A percentile compares a stretch with the other conserved stretches of the same genome.
phyloP scores from a whole-genome alignment of 177 flowering plant species.

The Vitis hybrid region DNA sequence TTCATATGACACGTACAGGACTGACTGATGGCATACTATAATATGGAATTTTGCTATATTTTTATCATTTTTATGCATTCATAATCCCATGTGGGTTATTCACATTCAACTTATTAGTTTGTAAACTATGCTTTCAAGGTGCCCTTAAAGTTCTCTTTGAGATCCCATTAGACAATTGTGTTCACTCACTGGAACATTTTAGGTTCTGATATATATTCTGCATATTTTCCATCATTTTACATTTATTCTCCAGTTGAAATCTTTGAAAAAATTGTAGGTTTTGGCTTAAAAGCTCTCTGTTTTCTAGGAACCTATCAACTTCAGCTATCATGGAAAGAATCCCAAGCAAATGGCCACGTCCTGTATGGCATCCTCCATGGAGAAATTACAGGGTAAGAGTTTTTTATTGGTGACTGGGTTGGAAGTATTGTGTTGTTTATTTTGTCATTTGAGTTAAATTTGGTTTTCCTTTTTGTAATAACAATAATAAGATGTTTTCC shows the following conservation, averaged over 20 bases:
- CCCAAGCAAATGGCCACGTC: conserved; percentile 98
- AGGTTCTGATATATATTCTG: neutral
- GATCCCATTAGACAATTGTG: neutral
- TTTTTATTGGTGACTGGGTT: neutral
- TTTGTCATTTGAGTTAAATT: neutral
- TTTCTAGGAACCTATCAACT: conserved; percentile 68
- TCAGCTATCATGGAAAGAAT: conserved; percentile 94
- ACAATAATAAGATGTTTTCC: neutral
- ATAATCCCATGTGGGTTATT: no score
- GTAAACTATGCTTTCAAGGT: neutral
- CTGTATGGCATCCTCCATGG: conserved; percentile 98
- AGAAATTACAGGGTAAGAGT: conserved; percentile 80
- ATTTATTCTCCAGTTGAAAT: neutral
- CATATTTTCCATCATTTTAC: neutral
- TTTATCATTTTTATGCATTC: no score
- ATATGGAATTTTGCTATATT: no score
- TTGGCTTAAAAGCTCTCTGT: neutral
- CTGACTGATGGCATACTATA: no score
- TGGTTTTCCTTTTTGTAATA: neutral
- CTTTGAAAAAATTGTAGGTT: neutral
- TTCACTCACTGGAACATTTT: neutral
- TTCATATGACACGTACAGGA: no score
- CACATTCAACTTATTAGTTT: no score
- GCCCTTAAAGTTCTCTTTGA: neutral
- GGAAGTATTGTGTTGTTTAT: no score